A percentile compares a stretch with the other conserved stretches of the same genome.
These are phyloP conservation scores for Citrus trifoliata DNA, from an alignment of 345 rosid genomes.

Conservation along the genomic window DNA sequence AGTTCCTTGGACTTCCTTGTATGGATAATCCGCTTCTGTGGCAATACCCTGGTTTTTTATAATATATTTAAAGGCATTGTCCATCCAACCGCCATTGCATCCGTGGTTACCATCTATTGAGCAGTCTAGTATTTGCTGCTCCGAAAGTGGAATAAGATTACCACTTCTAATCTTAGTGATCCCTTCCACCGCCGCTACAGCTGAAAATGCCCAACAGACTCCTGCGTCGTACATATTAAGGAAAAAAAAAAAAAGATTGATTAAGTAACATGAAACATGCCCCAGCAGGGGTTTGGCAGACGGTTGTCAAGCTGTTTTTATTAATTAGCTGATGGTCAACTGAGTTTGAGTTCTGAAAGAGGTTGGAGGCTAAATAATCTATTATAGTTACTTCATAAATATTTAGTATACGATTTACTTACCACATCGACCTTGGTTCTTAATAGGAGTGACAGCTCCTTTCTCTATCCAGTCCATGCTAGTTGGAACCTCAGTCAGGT, in stretches of 20 bases:
- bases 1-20: background rate
- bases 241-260: too few relatives aligned
- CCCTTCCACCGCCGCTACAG: conserved; percentile 37
- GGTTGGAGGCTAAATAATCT: too few relatives aligned
- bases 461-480: conserved; percentile 37
- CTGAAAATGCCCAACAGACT: conserved; percentile 52
- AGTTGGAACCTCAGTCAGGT: background rate
- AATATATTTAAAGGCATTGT: conserved; percentile 30
- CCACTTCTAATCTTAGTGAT: conserved; percentile 34
- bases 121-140: conserved; percentile 58
- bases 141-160: conserved; percentile 35
- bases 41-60: background rate
- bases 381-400: too few relatives aligned
- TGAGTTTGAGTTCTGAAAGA: too few relatives aligned
- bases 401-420: background rate
- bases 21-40: background rate
- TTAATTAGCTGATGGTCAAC: too few relatives aligned
- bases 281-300: too few relatives aligned
- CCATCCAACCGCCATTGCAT: conserved; percentile 32
- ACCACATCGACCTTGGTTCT: conserved; percentile 44
- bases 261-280: background rate
- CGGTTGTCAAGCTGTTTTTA: too few relatives aligned
- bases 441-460: conserved; percentile 42
- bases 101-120: conserved; percentile 30
- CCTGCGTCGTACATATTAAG: conserved; percentile 2